Conservation (phyloP, 108 stramenopile species). For the Schizochytrium sp. region DNA sequence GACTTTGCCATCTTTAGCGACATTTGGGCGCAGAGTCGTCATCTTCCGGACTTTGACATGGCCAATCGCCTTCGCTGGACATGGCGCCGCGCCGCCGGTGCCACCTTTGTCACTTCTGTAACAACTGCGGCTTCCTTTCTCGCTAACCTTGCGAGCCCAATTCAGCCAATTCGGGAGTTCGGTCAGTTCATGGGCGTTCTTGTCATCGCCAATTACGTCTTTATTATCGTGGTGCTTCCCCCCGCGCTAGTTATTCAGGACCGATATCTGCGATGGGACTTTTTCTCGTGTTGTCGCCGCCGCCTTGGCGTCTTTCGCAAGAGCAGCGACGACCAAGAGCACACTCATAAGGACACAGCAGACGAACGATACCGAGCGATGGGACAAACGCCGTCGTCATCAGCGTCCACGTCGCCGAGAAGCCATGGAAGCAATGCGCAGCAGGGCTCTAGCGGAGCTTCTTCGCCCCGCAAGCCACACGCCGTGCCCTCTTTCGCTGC, state of each 20-base stretch:
- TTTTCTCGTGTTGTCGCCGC: too few relatives aligned
- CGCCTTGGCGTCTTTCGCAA: too few relatives aligned
- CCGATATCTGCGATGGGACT: neutral
- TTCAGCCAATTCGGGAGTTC: neutral
- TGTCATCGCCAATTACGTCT: neutral
- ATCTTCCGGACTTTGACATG: neutral
- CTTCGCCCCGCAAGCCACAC: too few relatives aligned
- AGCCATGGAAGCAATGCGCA: too few relatives aligned
- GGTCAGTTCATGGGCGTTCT: constrained; percentile 10
- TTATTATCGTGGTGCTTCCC: neutral
- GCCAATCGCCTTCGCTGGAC: neutral
- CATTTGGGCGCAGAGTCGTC: neutral
- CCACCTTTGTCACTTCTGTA: neutral
- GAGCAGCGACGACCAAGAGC: too few relatives aligned
- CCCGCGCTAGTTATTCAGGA: neutral
- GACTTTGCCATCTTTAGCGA: neutral
- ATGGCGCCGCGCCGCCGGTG: neutral
- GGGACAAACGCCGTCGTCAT: too few relatives aligned
- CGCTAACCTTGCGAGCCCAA: neutral
- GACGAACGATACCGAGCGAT: too few relatives aligned
- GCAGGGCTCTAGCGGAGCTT: too few relatives aligned
- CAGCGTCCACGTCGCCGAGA: too few relatives aligned
- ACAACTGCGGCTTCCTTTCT: neutral
- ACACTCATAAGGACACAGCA: too few relatives aligned
- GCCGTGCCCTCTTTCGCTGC: too few relatives aligned